Percentiles rank a stretch among this genome's conserved stretches.
Conservation (phyloP, 768 basidiomycete species). For the Leucocoprinus sp. region DNA sequence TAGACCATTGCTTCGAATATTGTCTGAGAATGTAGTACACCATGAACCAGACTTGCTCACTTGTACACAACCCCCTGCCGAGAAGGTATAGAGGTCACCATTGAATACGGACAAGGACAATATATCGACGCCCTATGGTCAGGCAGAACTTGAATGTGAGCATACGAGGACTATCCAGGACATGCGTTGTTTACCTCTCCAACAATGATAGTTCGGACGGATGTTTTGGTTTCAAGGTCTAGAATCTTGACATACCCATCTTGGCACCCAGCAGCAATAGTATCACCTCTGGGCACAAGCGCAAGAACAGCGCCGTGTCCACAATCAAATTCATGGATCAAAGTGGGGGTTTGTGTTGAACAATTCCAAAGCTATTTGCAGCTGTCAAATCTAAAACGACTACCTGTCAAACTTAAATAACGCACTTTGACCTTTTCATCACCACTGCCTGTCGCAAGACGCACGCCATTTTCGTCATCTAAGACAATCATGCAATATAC, state of each 20-base stretch:
- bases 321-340: constrained; percentile 63
- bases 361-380: constrained; percentile 61
- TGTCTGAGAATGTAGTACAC: neutral
- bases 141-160: neutral
- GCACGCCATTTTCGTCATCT: constrained; percentile 21
- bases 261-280: constrained; percentile 89
- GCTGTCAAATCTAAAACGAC: neutral
- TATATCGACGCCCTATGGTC: constrained; percentile 62
- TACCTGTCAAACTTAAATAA: neutral
- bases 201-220: constrained; percentile 80
- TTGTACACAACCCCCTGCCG: constrained; percentile 63
- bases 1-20: constrained; percentile 59
- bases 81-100: constrained; percentile 56
- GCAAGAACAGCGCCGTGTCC: constrained; percentile 78
- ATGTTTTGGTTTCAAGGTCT: constrained; percentile 83
- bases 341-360: constrained; percentile 30
- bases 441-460: constrained; percentile 81
- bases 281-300: constrained; percentile 64
- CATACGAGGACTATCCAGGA: neutral
- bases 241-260: constrained; percentile 88
- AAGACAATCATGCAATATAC: constrained; percentile 69
- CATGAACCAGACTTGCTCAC: constrained; percentile 25
- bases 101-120: constrained; percentile 70
- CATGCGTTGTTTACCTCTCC: too few species aligned
- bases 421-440: constrained; percentile 83